Evolutionary conservation across 306 rosid species (phyloP).

Genomic region (Parietaria judaica): DNA sequence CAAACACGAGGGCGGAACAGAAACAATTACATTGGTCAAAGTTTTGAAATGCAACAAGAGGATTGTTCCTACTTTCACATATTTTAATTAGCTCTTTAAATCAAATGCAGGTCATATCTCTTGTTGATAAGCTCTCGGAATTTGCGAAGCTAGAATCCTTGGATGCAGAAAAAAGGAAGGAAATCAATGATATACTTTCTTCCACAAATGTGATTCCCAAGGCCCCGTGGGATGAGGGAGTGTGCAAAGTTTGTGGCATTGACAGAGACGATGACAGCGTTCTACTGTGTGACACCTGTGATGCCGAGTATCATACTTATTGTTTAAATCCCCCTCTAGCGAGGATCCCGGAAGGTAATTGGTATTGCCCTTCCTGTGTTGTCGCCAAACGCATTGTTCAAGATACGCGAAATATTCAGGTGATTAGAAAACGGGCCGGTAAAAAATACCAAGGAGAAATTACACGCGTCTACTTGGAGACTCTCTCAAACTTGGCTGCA

Average conservation of each 20-base stretch:
- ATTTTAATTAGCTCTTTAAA: no score
- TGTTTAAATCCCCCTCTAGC: slow-evolving; percentile 98
- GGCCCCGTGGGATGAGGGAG: slow-evolving; percentile 99
- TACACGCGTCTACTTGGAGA: slow-evolving; percentile 56
- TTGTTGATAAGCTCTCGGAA: slow-evolving; percentile 46
- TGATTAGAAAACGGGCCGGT: slow-evolving; percentile 36
- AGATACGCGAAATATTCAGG: slow-evolving; percentile 31
- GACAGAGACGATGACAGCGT: slow-evolving; percentile 99
- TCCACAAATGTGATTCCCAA: slow-evolving; percentile 69
- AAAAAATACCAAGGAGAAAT: slow-evolving; percentile 71
- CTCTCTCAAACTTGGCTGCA: slow-evolving; percentile 50
- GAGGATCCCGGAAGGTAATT: slow-evolving; percentile 97
- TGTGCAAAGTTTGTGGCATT: slow-evolving; percentile 97
- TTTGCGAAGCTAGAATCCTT: slow-evolving; percentile 55
- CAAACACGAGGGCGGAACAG: no score
- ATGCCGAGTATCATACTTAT: slow-evolving; percentile 98
- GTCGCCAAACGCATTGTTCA: slow-evolving; percentile 46
- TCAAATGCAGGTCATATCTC: slow-evolving; percentile 55
- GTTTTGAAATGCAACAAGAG: neutral
- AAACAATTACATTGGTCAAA: no score
- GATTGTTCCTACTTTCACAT: no score
- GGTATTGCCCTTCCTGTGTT: slow-evolving; percentile 98
- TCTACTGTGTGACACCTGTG: slow-evolving; percentile 89
- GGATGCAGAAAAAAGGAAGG: slow-evolving; percentile 53
- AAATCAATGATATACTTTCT: slow-evolving; percentile 49